Conservation (phyloP, 2,329 filamentous ascomycete genomes). For the Hymenoscyphus fructigenus region DNA sequence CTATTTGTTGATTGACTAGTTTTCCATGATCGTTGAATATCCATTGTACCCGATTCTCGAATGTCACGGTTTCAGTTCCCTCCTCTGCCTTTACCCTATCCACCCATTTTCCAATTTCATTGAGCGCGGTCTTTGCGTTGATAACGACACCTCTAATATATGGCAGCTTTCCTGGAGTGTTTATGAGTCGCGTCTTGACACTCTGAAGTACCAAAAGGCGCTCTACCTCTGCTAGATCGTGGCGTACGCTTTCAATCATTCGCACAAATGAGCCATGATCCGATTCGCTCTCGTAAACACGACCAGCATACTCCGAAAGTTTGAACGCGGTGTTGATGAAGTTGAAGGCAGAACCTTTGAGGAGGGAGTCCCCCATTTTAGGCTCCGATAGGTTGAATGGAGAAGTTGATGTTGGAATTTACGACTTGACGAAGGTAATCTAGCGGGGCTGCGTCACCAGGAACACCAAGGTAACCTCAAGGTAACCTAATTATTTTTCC, state of each 20-base stretch:
- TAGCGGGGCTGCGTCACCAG: neutral
- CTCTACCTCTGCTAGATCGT: conserved; percentile 7
- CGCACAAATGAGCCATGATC: conserved; percentile 5
- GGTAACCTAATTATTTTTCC: neutral
- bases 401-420: neutral
- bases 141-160: conserved; percentile 4
- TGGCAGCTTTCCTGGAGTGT: conserved; percentile 3
- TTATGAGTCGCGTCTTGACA: neutral
- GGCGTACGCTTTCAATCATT: conserved; percentile 5
- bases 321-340: conserved; percentile 1
- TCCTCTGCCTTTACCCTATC: neutral
- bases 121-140: conserved; percentile 8
- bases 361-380: neutral
- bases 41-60: neutral
- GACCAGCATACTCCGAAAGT: neutral
- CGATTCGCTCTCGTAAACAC: conserved; percentile 6
- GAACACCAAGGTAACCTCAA: neutral
- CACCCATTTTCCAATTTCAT: conserved; percentile 6
- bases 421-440: neutral
- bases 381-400: neutral
- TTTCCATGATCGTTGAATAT: conserved; percentile 7
- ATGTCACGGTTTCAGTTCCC: neutral
- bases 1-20: conserved; percentile 1
- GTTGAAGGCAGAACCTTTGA: neutral
- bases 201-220: conserved; percentile 6